Conservation (phyloP, 768 basidiomycete species). For the Clavaria fumosa region DNA sequence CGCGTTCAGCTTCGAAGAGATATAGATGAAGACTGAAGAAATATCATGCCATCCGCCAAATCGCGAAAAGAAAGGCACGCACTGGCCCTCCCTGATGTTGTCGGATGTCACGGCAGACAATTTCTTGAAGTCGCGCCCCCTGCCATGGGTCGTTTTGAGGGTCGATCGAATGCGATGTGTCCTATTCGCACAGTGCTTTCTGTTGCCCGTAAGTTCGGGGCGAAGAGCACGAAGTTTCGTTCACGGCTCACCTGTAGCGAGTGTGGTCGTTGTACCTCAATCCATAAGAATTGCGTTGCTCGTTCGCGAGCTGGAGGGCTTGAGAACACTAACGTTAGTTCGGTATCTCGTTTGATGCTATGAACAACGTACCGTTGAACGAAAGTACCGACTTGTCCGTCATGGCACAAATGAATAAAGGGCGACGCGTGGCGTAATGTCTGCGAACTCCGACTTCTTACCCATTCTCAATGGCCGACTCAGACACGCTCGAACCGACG, state of each 20-base stretch:
- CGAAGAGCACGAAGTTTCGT: too few species aligned
- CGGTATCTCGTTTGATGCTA: conserved; percentile 1
- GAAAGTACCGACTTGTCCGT: conserved; percentile 15
- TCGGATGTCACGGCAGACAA: conserved; percentile 49
- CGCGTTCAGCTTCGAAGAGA: conserved; percentile 82
- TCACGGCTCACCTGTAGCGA: conserved; percentile 87
- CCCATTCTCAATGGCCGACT: conserved; percentile 29
- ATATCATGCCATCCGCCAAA: too few species aligned
- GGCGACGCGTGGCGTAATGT: neutral
- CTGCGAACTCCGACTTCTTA: neutral
- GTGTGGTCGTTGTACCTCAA: conserved; percentile 78
- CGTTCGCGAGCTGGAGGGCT: conserved; percentile 78
- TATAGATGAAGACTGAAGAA: conserved; percentile 56
- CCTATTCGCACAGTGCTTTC: conserved; percentile 85
- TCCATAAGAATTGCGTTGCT: conserved; percentile 83
- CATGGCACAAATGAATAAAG: conserved; percentile 14
- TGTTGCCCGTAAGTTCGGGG: conserved; percentile 21
- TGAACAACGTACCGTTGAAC: conserved; percentile 23
- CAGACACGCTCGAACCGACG: conserved; percentile 63
- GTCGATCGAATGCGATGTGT: conserved; percentile 77
- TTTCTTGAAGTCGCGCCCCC: conserved; percentile 84
- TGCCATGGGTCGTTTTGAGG: conserved; percentile 76
- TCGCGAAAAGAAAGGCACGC: too few species aligned
- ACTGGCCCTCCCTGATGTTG: conserved; percentile 79
- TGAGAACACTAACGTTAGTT: neutral